Percentiles rank a stretch among this genome's conserved stretches.
These are phyloP conservation scores for Podospora pseudocomata DNA, from an alignment of 495 filamentous ascomycete genomes.

Conservation along the genomic window DNA sequence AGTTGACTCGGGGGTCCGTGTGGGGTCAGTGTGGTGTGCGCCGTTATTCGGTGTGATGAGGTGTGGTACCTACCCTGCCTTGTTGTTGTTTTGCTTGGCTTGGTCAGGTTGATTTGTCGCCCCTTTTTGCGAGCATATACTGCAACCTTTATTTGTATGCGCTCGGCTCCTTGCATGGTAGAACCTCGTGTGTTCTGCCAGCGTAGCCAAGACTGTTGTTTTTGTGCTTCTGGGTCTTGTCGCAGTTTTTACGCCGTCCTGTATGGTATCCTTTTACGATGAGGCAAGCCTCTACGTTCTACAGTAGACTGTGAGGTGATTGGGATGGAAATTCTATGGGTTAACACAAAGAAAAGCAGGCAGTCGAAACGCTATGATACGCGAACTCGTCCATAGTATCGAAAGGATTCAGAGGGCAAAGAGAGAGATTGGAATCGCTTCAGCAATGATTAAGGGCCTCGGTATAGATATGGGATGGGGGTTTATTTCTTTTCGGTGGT, in stretches of 20 bases:
- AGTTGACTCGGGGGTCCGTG: not conserved
- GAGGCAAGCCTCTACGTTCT: not conserved
- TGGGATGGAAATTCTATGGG: slow-evolving; percentile 1
- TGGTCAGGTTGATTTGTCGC: not conserved
- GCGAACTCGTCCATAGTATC: not conserved
- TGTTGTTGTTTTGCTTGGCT: slow-evolving; percentile 8
- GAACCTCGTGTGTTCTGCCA: not conserved
- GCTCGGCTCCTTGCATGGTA: not conserved
- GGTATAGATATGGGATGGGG: not conserved
- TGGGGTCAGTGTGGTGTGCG: not conserved
- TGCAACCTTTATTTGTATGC: not conserved
- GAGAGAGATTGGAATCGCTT: not conserved
- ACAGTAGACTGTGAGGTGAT: not conserved
- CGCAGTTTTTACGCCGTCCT: not conserved
- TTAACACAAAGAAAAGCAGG: not conserved
- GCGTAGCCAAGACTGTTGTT: not conserved
- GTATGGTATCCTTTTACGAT: not conserved
- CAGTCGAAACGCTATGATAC: not conserved
- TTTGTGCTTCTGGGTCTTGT: not conserved
- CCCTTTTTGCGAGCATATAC: not conserved
- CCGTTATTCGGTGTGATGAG: not conserved
- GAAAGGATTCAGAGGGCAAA: not conserved
- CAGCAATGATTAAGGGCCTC: not conserved
- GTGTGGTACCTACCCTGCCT: not conserved
- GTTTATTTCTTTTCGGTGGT: not conserved